Evolutionary conservation across 257 asterid genomes (phyloP).

Genomic region (Anisodus tanguticus): DNA sequence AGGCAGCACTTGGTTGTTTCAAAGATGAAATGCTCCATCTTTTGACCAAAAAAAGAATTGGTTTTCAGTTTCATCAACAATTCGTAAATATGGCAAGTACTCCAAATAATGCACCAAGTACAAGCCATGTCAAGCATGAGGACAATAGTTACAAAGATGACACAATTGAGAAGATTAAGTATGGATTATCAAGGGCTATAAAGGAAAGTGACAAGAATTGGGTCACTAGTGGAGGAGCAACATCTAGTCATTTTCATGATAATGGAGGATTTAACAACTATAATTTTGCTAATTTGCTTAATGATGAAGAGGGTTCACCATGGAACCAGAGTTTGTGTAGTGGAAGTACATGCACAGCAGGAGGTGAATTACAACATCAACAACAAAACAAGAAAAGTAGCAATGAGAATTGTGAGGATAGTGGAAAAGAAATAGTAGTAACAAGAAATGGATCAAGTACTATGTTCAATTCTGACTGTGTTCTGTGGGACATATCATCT

Average conservation of each 20-base stretch:
- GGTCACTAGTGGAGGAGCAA: conserved; percentile 15
- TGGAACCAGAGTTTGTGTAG: conserved; percentile 29
- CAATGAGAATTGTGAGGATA: conserved; percentile 15
- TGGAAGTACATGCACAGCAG: conserved; percentile 29
- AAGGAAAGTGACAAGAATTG: conserved; percentile 20
- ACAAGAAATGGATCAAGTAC: conserved; percentile 25
- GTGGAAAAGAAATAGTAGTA: conserved; percentile 13
- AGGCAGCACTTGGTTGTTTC: conserved; percentile 96
- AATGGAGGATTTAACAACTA: conserved; percentile 3
- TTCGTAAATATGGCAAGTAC: conserved; percentile 9
- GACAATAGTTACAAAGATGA: conserved; percentile 42
- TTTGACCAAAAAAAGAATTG: conserved; percentile 78
- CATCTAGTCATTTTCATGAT: conserved; percentile 7
- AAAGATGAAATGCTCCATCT: conserved; percentile 97
- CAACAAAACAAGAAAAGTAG: not conserved
- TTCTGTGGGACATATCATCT: conserved; percentile 25
- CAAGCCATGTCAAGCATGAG: conserved; percentile 48
- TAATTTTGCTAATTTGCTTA: conserved; percentile 14
- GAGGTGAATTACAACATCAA: not conserved
- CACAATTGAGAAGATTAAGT: conserved; percentile 21
- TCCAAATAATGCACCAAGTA: conserved; percentile 30
- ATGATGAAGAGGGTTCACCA: conserved; percentile 23
- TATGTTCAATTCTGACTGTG: not conserved
- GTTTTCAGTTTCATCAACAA: conserved; percentile 66
- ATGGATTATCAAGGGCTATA: conserved; percentile 25